A percentile compares a stretch with the other conserved stretches of the same genome.
Conservation (phyloP, 1,139 yeast species). For the Blastobotrys malaysiensis region DNA sequence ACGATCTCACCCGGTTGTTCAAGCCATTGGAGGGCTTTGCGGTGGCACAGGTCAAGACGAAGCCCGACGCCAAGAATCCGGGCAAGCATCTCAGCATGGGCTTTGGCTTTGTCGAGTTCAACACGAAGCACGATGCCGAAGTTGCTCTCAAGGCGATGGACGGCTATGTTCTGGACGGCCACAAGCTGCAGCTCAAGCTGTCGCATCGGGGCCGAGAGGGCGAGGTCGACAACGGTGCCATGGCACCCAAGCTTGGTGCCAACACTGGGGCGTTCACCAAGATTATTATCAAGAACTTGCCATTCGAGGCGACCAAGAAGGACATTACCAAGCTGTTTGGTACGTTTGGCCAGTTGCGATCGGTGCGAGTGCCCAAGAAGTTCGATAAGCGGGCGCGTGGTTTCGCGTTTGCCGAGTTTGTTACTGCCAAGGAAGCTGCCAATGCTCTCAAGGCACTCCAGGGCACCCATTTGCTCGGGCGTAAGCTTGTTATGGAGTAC, state of each 20-base stretch:
- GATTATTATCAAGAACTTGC: slow-evolving; percentile 90
- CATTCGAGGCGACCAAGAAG: slow-evolving; percentile 91
- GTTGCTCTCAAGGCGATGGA: slow-evolving; percentile 70
- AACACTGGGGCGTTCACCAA: slow-evolving; percentile 50
- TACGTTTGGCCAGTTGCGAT: slow-evolving; percentile 88
- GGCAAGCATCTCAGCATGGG: slow-evolving; percentile 84
- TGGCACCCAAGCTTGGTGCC: slow-evolving; percentile 21
- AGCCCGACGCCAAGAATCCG: slow-evolving; percentile 75
- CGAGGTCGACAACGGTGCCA: slow-evolving; percentile 9
- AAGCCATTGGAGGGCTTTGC: slow-evolving; percentile 66
- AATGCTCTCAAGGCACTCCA: slow-evolving; percentile 90
- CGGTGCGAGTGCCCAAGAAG: slow-evolving; percentile 94
- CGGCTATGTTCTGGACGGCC: slow-evolving; percentile 81
- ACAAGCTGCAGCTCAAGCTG: slow-evolving; percentile 78
- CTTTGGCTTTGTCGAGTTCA: slow-evolving; percentile 92
- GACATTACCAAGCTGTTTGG: slow-evolving; percentile 88
- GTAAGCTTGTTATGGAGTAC: slow-evolving; percentile 91
- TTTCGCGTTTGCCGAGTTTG: slow-evolving; percentile 93
- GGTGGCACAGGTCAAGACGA: slow-evolving; percentile 76
- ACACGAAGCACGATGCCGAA: slow-evolving; percentile 68
- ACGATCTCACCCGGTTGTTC: slow-evolving; percentile 56
- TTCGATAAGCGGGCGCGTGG: slow-evolving; percentile 95
- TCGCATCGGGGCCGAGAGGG: slow-evolving; percentile 60
- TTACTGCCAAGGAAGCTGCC: slow-evolving; percentile 86
- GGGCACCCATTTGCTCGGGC: slow-evolving; percentile 95